A percentile compares a stretch with the other conserved stretches of the same genome.
Conservation (phyloP, 768 basidiomycete genomes). For the Boletus rufocinnamomeus region DNA sequence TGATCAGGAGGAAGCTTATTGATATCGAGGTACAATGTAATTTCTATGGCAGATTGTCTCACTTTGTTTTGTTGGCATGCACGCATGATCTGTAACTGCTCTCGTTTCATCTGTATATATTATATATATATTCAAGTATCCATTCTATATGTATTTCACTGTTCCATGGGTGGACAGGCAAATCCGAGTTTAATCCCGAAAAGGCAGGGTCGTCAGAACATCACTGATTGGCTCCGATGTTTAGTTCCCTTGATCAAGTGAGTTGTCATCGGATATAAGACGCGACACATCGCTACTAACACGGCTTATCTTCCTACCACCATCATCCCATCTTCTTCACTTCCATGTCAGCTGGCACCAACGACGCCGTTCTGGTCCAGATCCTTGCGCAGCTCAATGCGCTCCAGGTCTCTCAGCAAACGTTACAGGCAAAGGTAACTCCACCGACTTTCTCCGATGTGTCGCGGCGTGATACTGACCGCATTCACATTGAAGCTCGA, state of each 20-base stretch:
- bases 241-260: background rate
- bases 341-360: slow-evolving; percentile 31
- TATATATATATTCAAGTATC: background rate
- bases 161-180: no score
- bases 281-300: background rate
- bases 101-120: background rate
- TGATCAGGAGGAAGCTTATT: slow-evolving; percentile 11
- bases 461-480: slow-evolving; percentile 1
- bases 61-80: background rate
- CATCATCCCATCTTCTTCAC: slow-evolving; percentile 12
- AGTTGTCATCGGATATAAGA: slow-evolving; percentile 9
- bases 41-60: background rate
- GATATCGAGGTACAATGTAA: background rate
- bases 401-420: slow-evolving; percentile 74
- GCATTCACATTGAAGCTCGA: slow-evolving; percentile 48
- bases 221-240: background rate
- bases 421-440: slow-evolving; percentile 74
- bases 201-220: slow-evolving; percentile 2
- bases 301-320: slow-evolving; percentile 14
- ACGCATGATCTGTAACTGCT: background rate
- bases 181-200: background rate
- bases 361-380: slow-evolving; percentile 65
- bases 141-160: background rate
- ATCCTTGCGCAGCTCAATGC: slow-evolving; percentile 72
- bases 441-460: background rate